Conservation (phyloP, 176 grass and related monocot species). For the Leersia perrieri region DNA sequence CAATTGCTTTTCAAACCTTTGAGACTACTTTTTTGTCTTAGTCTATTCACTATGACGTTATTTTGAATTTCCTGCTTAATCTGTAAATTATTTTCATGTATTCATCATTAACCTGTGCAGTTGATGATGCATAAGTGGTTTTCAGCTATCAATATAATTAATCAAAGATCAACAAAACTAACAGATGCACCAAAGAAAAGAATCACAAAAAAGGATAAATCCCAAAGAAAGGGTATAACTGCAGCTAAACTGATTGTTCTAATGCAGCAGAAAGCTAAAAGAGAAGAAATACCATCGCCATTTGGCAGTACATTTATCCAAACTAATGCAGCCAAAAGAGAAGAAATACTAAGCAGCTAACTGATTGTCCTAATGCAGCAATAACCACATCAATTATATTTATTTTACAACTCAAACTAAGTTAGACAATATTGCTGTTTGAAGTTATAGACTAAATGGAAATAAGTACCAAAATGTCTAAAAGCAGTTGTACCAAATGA, state of each 20-base stretch:
- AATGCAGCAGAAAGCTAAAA: no score
- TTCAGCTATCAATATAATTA: slow-evolving; percentile 7
- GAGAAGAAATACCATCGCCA: no score
- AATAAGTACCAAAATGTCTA: neutral
- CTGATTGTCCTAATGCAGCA: no score
- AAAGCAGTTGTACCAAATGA: neutral
- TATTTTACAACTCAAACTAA: neutral
- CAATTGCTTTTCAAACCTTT: slow-evolving; percentile 63
- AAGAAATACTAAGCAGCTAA: no score
- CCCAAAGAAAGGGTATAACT: no score
- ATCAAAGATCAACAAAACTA: neutral
- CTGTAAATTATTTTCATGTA: slow-evolving; percentile 83
- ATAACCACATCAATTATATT: neutral
- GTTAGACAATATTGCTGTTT: no score
- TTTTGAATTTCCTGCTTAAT: slow-evolving; percentile 89
- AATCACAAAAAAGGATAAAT: no score
- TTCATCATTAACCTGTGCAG: slow-evolving; percentile 83
- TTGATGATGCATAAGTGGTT: slow-evolving; percentile 35
- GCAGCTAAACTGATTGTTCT: no score
- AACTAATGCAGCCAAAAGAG: no score
- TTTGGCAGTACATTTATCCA: no score
- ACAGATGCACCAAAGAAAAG: neutral
- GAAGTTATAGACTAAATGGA: no score
- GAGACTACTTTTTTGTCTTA: slow-evolving; percentile 87
- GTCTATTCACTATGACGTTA: slow-evolving; percentile 80